Conservation (phyloP, 2,329 filamentous ascomycete species). For the Phialocephala subalpina region DNA sequence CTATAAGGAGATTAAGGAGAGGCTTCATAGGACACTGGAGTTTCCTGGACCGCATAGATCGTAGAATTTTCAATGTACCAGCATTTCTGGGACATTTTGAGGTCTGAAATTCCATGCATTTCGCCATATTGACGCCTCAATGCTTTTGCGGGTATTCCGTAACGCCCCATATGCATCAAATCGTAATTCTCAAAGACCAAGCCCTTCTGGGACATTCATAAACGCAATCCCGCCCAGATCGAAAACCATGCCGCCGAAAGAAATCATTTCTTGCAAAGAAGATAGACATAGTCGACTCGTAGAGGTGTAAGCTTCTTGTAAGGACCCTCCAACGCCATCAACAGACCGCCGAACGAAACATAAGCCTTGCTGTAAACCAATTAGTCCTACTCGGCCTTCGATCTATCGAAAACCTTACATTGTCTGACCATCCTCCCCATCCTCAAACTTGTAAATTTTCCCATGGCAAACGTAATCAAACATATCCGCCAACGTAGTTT, state of each 20-base stretch:
- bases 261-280: slow-evolving; percentile 86
- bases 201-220: too few relatives aligned
- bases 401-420: slow-evolving; percentile 69
- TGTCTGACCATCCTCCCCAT: slow-evolving; percentile 78
- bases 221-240: too few relatives aligned
- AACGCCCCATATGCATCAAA: slow-evolving; percentile 31
- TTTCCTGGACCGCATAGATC: slow-evolving; percentile 73
- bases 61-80: neutral
- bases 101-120: slow-evolving; percentile 2
- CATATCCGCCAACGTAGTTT: slow-evolving; percentile 75
- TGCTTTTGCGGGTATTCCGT: slow-evolving; percentile 34
- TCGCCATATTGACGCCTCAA: slow-evolving; percentile 25
- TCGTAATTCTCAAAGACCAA: too few relatives aligned
- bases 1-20: slow-evolving; percentile 76
- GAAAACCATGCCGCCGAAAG: neutral
- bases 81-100: neutral
- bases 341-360: slow-evolving; percentile 89
- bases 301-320: slow-evolving; percentile 95
- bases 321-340: slow-evolving; percentile 91
- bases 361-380: slow-evolving; percentile 78
- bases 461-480: slow-evolving; percentile 90
- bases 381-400: neutral
- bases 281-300: slow-evolving; percentile 91
- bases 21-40: slow-evolving; percentile 80
- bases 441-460: slow-evolving; percentile 89